Conservation (phyloP, 805 yeast species). For the Lipomyces oligophaga region DNA sequence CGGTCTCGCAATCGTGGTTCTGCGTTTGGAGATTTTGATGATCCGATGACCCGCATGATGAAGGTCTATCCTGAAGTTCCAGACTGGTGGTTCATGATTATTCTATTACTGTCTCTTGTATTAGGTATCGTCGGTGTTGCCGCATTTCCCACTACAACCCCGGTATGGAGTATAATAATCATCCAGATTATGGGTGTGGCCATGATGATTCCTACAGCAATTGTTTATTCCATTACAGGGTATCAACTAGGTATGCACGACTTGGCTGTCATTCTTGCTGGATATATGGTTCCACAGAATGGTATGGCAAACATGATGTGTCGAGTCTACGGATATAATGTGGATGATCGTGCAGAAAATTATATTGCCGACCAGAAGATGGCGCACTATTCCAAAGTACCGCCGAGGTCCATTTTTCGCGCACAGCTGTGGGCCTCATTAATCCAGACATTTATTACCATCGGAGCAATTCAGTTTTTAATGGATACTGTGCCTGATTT, state of each 20-base stretch:
- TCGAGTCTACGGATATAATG: constrained; percentile 46
- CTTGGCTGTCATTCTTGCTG: constrained; percentile 58
- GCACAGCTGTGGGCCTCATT: constrained; percentile 48
- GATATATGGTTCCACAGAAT: constrained; percentile 62
- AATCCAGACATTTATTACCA: constrained; percentile 46
- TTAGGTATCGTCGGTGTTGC: constrained; percentile 37
- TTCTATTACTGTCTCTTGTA: constrained; percentile 44
- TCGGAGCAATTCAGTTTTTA: constrained; percentile 43
- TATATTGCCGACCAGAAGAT: constrained; percentile 56
- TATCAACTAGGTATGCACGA: constrained; percentile 57
- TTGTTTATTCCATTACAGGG: constrained; percentile 62
- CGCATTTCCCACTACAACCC: constrained; percentile 41
- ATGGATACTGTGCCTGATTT: constrained; percentile 40
- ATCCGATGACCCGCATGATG: constrained; percentile 39
- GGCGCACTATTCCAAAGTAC: constrained; percentile 61
- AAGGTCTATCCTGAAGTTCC: constrained; percentile 62
- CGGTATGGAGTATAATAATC: constrained; percentile 59
- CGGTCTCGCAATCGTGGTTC: not conserved
- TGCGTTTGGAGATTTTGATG: constrained; percentile 30
- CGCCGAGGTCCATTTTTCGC: constrained; percentile 57
- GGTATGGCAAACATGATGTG: constrained; percentile 47
- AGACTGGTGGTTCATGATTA: constrained; percentile 61
- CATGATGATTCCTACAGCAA: constrained; percentile 58
- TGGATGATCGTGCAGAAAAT: constrained; percentile 51
- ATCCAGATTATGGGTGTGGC: constrained; percentile 52